Base-by-base conservation (phyloP, 2,329 filamentous ascomycete species). In the Paramyrothecium sp. region DNA sequence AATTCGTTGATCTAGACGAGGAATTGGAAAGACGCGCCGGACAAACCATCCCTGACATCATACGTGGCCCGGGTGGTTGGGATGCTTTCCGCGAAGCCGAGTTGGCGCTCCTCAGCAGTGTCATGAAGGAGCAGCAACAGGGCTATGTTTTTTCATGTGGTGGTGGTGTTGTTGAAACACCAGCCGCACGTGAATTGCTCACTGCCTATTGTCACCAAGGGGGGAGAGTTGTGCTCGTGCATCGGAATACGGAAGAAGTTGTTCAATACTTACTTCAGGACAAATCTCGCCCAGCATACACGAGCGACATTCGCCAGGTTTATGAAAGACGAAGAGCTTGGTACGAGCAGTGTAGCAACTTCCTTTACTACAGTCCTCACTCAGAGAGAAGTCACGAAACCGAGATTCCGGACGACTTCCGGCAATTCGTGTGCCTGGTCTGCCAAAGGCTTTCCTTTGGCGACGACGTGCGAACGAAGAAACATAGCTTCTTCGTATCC, bases 321-420 rank as follows among this genome's bases (percentile, higher is more conserved):
- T 99, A 96, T 81, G 78, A 91, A 57, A 89, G 94, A 54, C 88
- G 95, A 41, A 95, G 92, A 72, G 89, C 89, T 3, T 97, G 91
- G 87, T 98, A 92, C 73, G 83, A 91, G 57, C 86, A 94, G 71
- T 98, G 95, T 80, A 97, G 93, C 78, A 99, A 96, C 70, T 89
- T 92, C 66, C 87, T 96, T 65, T 98, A 97, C 77, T 90, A 94
- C 77, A 96, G 91, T 71, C 91, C 92, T 53, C 86, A 84, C 62
- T 65, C 75, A 1, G 75, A 69, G 33, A 65, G 60, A 23, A 63
- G 61, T 17, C 55, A 59, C 17, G 61, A 59, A 12, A 61, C 51
- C 20, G 64, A 64, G 10, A 69, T 73, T 21, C 73, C 73, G 2
- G 61, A 61, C 12, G 73, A 76, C 58, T 75, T 76, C 53, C 55